phyloP scores from a whole-genome alignment of 106 monocot genomes.

The Allium sativum region DNA sequence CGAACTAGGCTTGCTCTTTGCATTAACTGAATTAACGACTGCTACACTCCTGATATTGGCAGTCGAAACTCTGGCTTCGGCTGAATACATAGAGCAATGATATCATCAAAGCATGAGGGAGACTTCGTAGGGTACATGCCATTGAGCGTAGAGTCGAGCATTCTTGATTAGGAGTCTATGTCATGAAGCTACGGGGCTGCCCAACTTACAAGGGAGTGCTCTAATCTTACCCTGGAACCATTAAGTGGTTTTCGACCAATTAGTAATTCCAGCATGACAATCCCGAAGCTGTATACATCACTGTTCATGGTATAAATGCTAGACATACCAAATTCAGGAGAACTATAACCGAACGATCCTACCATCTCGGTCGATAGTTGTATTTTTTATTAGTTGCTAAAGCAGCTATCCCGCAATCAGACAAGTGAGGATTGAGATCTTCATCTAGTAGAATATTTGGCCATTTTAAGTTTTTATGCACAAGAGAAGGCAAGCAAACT shows the following conservation, averaged over 20 bases:
- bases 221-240: conserved; percentile 62
- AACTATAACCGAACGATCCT: conserved; percentile 89
- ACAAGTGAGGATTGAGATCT: conserved; percentile 64
- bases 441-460: conserved; percentile 69
- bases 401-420: conserved; percentile 66
- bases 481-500: conserved; percentile 57
- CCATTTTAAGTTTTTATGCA: conserved; percentile 65
- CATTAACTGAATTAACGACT: too few species aligned
- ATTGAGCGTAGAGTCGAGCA: conserved; percentile 80
- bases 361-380: conserved; percentile 65
- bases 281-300: conserved; percentile 94
- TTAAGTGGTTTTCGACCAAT: conserved; percentile 88
- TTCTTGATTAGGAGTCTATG: conserved; percentile 73
- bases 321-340: conserved; percentile 93
- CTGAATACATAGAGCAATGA: conserved; percentile 88
- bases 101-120: conserved; percentile 82
- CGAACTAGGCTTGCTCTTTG: too few species aligned
- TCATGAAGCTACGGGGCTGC: conserved; percentile 87
- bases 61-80: too few species aligned
- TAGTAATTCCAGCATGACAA: conserved; percentile 80
- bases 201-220: conserved; percentile 83
- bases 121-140: conserved; percentile 90
- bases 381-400: conserved; percentile 38
- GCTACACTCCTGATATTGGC: too few species aligned
- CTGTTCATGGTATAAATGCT: conserved; percentile 83